Percentiles rank a stretch among this genome's conserved stretches.
phyloP scores from a whole-genome alignment of 192 early-diverging fungal species.

The Backusella liffmaniae region DNA sequence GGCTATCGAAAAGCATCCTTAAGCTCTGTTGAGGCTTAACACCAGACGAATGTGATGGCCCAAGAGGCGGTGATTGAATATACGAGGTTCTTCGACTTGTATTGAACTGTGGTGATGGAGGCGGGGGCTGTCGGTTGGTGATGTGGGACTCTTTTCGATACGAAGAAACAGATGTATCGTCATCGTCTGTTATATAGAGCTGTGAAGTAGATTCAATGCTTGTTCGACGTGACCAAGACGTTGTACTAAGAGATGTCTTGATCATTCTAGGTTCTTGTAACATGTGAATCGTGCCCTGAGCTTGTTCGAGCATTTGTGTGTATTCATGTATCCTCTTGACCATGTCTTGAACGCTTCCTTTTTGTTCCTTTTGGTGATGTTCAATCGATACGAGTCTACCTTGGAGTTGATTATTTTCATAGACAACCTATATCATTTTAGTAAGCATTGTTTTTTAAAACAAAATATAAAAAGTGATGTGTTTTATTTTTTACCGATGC shows the following conservation, averaged over 20 bases:
- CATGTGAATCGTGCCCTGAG: constrained; percentile 32
- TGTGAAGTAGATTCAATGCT: constrained; percentile 10
- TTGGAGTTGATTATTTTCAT: constrained; percentile 29
- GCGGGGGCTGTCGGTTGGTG: background rate
- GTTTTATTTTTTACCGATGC: constrained; percentile 15
- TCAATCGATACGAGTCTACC: constrained; percentile 24
- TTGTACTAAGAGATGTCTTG: background rate
- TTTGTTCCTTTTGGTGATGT: constrained; percentile 19
- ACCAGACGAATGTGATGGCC: background rate
- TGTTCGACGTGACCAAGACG: constrained; percentile 7
- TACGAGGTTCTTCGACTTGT: background rate
- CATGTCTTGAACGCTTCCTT: constrained; percentile 31
- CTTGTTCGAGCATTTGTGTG: constrained; percentile 29
- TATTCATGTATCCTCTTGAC: constrained; percentile 28
- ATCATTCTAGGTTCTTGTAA: constrained; percentile 22
- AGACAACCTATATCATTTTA: constrained; percentile 15
- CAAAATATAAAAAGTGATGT: background rate
- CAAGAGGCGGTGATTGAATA: background rate
- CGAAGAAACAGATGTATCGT: background rate
- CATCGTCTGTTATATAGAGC: constrained; percentile 23
- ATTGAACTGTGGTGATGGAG: background rate
- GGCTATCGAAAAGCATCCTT: constrained; percentile 8
- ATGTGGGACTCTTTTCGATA: constrained; percentile 1
- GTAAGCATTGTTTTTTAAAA: no score
- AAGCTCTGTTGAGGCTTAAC: constrained; percentile 7